Percentiles rank a stretch among this genome's conserved stretches.
These are phyloP conservation scores for Colletotrichum chlorophyti DNA, from an alignment of 2,329 filamentous ascomycete genomes.

Conservation along the genomic window DNA sequence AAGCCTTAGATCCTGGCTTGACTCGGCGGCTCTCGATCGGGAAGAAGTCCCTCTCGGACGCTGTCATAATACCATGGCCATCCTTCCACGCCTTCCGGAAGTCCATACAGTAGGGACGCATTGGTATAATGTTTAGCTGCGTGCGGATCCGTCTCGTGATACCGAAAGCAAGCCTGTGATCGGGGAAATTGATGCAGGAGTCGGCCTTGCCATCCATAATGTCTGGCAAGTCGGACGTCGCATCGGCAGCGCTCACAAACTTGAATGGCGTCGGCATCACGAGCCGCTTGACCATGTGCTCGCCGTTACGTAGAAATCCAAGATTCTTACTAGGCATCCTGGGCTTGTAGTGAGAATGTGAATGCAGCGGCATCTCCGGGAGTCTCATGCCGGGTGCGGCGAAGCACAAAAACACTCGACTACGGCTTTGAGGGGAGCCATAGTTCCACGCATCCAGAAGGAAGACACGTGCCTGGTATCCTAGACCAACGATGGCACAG, in stretches of 20 bases:
- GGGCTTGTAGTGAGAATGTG: constrained; percentile 64
- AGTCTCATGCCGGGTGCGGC: constrained; percentile 70
- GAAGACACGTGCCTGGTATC: constrained; percentile 76
- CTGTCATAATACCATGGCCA: constrained; percentile 44
- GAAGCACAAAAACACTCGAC: constrained; percentile 74
- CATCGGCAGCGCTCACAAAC: constrained; percentile 59
- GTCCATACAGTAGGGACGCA: constrained; percentile 59
- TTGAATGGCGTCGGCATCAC: constrained; percentile 64
- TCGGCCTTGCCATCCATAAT: constrained; percentile 68
- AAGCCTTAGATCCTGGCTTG: constrained; percentile 47
- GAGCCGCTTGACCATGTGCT: constrained; percentile 62
- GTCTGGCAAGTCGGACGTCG: constrained; percentile 64
- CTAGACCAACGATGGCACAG: constrained; percentile 75
- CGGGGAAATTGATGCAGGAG: constrained; percentile 69
- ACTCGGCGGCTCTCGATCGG: constrained; percentile 33
- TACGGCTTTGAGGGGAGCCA: constrained; percentile 70
- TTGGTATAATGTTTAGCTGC: constrained; percentile 66
- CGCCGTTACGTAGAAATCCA: constrained; percentile 65
- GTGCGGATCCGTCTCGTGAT: constrained; percentile 46
- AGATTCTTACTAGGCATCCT: constrained; percentile 44
- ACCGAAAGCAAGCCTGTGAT: constrained; percentile 64
- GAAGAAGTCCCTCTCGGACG: constrained; percentile 48
- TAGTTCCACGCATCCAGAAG: constrained; percentile 73
- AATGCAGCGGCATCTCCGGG: constrained; percentile 61
- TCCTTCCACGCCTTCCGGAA: constrained; percentile 54